Evolutionary conservation across 768 basidiomycete species (phyloP).

Genomic region (Tulasnella sp.): DNA sequence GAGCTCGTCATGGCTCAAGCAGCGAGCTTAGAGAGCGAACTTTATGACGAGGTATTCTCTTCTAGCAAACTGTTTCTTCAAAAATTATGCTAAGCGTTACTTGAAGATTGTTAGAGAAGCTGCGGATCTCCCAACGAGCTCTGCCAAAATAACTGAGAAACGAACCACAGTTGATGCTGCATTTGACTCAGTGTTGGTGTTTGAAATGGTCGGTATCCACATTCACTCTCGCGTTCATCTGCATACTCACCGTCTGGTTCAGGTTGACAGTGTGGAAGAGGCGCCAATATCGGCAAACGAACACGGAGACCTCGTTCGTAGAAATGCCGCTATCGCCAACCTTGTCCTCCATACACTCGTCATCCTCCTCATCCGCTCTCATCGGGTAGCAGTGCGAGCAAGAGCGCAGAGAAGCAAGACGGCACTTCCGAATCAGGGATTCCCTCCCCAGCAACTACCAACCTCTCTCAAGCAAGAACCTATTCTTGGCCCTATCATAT

Average conservation of each 20-base stretch:
- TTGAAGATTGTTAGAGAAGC: constrained; percentile 67
- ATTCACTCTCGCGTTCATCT: neutral
- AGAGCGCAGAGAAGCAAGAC: constrained; percentile 32
- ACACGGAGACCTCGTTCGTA: constrained; percentile 26
- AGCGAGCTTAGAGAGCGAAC: constrained; percentile 79
- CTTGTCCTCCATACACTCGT: constrained; percentile 26
- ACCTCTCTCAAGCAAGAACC: constrained; percentile 41
- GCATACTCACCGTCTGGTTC: constrained; percentile 1
- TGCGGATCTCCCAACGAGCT: constrained; percentile 72
- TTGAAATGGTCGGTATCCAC: constrained; percentile 64
- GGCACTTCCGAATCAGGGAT: neutral
- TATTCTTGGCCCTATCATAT: constrained; percentile 74
- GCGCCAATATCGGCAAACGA: constrained; percentile 35
- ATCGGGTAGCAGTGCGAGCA: constrained; percentile 19
- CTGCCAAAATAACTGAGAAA: constrained; percentile 77
- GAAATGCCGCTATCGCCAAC: constrained; percentile 21
- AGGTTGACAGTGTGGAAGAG: constrained; percentile 41
- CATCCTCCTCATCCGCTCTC: constrained; percentile 33
- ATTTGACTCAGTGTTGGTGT: constrained; percentile 65
- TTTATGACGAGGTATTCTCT: constrained; percentile 56
- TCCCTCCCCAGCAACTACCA: neutral
- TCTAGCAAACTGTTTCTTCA: neutral
- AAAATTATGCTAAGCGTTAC: neutral
- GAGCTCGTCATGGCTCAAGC: constrained; percentile 63
- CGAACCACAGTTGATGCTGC: constrained; percentile 78